Evolutionary conservation across 75 land plant genomes (phyloP).

Genomic region (Pinus tabuliformis): DNA sequence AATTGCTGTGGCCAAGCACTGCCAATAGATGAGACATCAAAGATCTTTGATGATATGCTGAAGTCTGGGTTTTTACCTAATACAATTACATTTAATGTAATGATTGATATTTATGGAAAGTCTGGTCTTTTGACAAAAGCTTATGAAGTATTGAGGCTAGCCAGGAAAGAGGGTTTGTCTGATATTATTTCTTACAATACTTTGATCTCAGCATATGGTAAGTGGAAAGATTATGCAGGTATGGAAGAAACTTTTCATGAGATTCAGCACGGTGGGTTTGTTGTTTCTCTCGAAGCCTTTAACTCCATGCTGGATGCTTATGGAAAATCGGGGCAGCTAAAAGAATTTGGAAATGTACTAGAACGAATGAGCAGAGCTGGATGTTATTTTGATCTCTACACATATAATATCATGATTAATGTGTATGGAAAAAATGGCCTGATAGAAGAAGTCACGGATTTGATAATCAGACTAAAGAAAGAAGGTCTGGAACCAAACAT

Average conservation of each 20-base stretch:
- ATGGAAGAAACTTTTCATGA: constrained; percentile 53
- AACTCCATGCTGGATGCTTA: constrained; percentile 91
- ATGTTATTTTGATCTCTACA: constrained; percentile 57
- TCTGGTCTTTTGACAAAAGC: constrained; percentile 67
- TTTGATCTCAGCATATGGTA: constrained; percentile 71
- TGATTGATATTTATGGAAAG: constrained; percentile 81
- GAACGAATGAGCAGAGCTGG: constrained; percentile 57
- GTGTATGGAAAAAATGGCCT: constrained; percentile 71
- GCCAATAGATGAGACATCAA: constrained; percentile 74
- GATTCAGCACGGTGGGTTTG: constrained; percentile 67
- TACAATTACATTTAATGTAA: constrained; percentile 64
- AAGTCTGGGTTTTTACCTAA: constrained; percentile 47
- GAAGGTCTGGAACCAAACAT: constrained; percentile 63
- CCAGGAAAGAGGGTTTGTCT: constrained; percentile 48
- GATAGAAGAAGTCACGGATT: constrained; percentile 61
- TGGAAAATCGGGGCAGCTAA: constrained; percentile 68
- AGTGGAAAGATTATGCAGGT: constrained; percentile 46
- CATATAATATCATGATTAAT: constrained; percentile 86
- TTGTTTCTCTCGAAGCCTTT: constrained; percentile 77
- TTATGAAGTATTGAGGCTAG: constrained; percentile 55
- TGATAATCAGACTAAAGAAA: constrained; percentile 52
- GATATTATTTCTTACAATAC: constrained; percentile 81
- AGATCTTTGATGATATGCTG: constrained; percentile 74
- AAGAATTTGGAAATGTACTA: constrained; percentile 54
- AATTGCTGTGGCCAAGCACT: constrained; percentile 81